phyloP scores from a whole-genome alignment of 129 eudicot genomes.

The Escallonia rubra region DNA sequence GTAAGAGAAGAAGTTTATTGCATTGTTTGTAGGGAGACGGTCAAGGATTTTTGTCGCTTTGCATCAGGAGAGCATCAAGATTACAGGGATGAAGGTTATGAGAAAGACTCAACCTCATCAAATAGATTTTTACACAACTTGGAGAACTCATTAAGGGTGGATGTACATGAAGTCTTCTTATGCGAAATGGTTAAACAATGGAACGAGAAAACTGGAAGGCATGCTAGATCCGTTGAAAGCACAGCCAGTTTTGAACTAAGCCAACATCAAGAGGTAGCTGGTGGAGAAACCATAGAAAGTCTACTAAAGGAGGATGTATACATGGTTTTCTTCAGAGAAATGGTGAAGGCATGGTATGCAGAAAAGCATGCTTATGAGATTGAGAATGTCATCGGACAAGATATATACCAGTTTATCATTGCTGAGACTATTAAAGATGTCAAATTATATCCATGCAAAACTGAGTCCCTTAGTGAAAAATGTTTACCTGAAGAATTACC shows the following conservation, averaged over 20 bases:
- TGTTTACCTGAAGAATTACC: not conserved
- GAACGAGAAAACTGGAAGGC: not conserved
- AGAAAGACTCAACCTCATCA: slow-evolving; percentile 2
- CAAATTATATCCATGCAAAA: too few relatives aligned
- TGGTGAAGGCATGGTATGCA: slow-evolving; percentile 9
- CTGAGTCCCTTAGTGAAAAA: not conserved
- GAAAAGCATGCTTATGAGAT: slow-evolving; percentile 12
- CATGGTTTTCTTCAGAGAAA: slow-evolving; percentile 20
- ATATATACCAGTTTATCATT: too few relatives aligned
- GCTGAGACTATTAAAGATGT: too few relatives aligned
- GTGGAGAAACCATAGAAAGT: not conserved
- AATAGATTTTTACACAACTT: not conserved
- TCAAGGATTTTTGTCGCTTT: not conserved
- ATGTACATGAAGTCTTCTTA: slow-evolving; percentile 9
- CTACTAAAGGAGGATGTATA: slow-evolving; percentile 15
- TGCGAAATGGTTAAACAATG: slow-evolving; percentile 15
- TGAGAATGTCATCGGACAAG: not conserved
- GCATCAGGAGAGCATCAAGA: slow-evolving; percentile 2
- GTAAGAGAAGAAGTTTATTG: not conserved
- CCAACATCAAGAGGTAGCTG: slow-evolving; percentile 1
- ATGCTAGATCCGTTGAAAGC: slow-evolving; percentile 5
- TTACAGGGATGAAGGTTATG: not conserved
- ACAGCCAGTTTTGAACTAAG: not conserved
- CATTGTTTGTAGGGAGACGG: slow-evolving; percentile 1
- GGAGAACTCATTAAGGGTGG: slow-evolving; percentile 14